Conservation (phyloP, 2,329 filamentous ascomycete species). For the Salinomyces thailandicus region DNA sequence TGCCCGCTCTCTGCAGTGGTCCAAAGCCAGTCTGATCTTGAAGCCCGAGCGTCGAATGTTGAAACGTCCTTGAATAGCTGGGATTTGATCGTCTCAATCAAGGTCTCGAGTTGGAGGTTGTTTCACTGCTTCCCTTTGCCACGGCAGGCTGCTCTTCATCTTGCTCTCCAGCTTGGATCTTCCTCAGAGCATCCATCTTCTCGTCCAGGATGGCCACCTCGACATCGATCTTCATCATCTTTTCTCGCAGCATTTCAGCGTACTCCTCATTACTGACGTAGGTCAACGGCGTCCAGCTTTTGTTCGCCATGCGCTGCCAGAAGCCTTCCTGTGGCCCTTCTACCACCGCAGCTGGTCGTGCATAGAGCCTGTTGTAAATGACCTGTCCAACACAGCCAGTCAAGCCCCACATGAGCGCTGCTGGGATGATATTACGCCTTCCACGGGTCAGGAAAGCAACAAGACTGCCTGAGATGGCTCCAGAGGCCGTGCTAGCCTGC, state of each 20-base stretch:
- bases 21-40: too few species aligned
- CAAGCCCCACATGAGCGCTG: slow-evolving; percentile 48
- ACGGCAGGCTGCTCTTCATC: slow-evolving; percentile 2
- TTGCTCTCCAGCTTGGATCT: slow-evolving; percentile 14
- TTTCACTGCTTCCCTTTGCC: too few species aligned
- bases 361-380: slow-evolving; percentile 43
- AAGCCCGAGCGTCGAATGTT: too few species aligned
- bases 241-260: slow-evolving; percentile 57
- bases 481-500: slow-evolving; percentile 59
- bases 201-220: slow-evolving; percentile 73
- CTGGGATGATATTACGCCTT: slow-evolving; percentile 45
- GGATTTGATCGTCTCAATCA: too few species aligned
- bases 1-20: too few species aligned
- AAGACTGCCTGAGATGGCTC: slow-evolving; percentile 50
- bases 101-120: too few species aligned
- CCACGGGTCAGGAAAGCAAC: slow-evolving; percentile 50
- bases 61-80: too few species aligned
- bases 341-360: slow-evolving; percentile 15
- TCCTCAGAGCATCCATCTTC: slow-evolving; percentile 48
- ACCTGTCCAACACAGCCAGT: slow-evolving; percentile 49
- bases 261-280: slow-evolving; percentile 65
- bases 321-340: slow-evolving; percentile 31
- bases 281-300: slow-evolving; percentile 61
- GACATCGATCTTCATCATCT: slow-evolving; percentile 58
- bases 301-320: slow-evolving; percentile 44